Evolutionary conservation across 2,329 filamentous ascomycete genomes (phyloP), one percentile per base, ranked within the genome.

Genomic region (Dendryphion nanum): DNA sequence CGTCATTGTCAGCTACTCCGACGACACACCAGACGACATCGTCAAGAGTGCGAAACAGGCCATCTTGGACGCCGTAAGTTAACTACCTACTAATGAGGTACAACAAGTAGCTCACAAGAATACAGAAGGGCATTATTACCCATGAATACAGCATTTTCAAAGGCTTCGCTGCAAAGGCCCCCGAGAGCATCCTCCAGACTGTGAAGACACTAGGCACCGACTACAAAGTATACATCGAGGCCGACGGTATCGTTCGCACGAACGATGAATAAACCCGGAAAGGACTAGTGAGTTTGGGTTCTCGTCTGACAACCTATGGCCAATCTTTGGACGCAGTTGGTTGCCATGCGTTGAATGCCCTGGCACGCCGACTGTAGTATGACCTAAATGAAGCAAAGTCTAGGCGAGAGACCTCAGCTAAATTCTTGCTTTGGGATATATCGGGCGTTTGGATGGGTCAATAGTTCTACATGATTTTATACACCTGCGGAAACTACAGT

Each of bases 1-100:
- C 23, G 81, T 94, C 47, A 82, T 96, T 53, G 75, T 96, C 56
- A 87, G 78, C 57, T 95, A 89, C 60, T 81, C 85, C 17, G 72
- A 82, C 35, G 75, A 79, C 33, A 85, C 82, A 53, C 83, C 88
- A 15, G 71, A 84, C 47, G 75, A 73, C 23, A 71, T 94, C 23
- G 64, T 95, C 20, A 70, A 81, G 16, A 67, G 85, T 39, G 89
- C 87, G 30, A 93, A 85, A 72, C 68, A 83, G 29, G 78, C 79
- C 2, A 82, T 95, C 53, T 67, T 74, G 36, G 73, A 82, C 31
- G 82, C 82, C 26, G 86, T 76, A 65, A 47, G 73, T 54, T 13
- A 26, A 26, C 10, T 26, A 8, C 23, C 23, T 26, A 26, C 23
- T 26, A 8, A n/a, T n/a, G n/a, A n/a, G n/a, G n/a, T n/a, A n/a